Percentiles rank a stretch among this genome's conserved stretches.
phyloP scores from a whole-genome alignment of 306 rosid genomes.

The Cicer yamashitae region DNA sequence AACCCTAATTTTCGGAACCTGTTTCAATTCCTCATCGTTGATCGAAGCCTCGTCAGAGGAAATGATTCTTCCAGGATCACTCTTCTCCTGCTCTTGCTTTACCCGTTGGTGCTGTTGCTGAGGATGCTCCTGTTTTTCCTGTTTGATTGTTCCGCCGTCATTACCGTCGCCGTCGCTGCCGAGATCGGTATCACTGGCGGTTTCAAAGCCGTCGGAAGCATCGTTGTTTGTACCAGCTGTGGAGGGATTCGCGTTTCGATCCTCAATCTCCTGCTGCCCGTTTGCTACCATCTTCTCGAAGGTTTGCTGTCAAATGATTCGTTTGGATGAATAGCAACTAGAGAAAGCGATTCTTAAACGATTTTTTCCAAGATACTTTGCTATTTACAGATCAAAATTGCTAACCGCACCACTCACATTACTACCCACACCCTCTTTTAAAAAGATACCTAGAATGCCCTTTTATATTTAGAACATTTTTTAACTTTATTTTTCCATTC shows the following conservation, averaged over 20 bases:
- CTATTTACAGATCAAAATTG: no score
- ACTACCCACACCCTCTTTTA: no score
- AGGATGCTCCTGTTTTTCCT: background rate
- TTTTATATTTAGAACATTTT: no score
- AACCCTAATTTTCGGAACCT: slow-evolving; percentile 42
- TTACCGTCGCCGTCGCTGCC: slow-evolving; percentile 28
- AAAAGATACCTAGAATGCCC: no score
- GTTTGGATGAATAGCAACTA: slow-evolving; percentile 7
- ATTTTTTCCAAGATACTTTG: no score
- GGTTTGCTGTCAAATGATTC: background rate
- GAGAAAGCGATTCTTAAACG: background rate
- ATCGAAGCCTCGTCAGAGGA: slow-evolving; percentile 40
- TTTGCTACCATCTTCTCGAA: slow-evolving; percentile 47
- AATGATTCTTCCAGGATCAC: slow-evolving; percentile 18
- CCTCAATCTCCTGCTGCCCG: slow-evolving; percentile 21
- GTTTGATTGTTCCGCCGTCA: background rate
- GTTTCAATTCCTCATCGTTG: slow-evolving; percentile 44
- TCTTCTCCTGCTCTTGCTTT: slow-evolving; percentile 30
- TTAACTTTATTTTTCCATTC: no score
- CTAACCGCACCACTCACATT: no score
- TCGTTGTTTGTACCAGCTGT: slow-evolving; percentile 28
- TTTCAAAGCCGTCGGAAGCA: slow-evolving; percentile 53
- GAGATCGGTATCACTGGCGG: slow-evolving; percentile 56
- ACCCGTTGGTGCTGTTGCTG: background rate
- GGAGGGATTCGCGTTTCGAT: slow-evolving; percentile 30